phyloP scores from a whole-genome alignment of 169 alveolate genomes.

The Plasmodium relictum region DNA sequence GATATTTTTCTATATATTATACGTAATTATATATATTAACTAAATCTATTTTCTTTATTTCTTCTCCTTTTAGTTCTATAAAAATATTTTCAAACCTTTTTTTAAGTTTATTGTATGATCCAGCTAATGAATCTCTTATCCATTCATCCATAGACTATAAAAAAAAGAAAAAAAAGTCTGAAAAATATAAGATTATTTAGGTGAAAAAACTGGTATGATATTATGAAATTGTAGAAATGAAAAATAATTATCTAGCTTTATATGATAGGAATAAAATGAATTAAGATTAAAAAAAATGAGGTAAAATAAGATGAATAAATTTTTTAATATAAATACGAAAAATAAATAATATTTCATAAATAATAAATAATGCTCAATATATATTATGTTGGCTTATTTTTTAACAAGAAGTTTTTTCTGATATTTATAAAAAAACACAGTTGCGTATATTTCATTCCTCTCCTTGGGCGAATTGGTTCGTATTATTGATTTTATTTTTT shows the following conservation, averaged over 20 bases:
- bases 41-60: constrained; percentile 22
- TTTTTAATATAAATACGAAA: neutral
- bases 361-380: neutral
- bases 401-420: constrained; percentile 42
- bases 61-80: constrained; percentile 29
- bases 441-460: constrained; percentile 35
- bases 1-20: too few relatives aligned
- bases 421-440: constrained; percentile 62
- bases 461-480: constrained; percentile 52
- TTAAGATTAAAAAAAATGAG: neutral
- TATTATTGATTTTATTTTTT: constrained; percentile 34
- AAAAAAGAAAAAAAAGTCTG: neutral
- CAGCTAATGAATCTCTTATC: constrained; percentile 43
- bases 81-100: constrained; percentile 47
- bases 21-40: constrained; percentile 1
- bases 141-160: constrained; percentile 42
- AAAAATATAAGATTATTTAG: too few relatives aligned
- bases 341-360: neutral
- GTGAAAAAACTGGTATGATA: too few relatives aligned
- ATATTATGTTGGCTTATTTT: neutral
- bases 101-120: constrained; percentile 23
- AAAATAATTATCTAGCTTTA: neutral
- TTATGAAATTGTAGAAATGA: too few relatives aligned
- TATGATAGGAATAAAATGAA: neutral
- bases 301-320: neutral